phyloP scores from a whole-genome alignment of 768 basidiomycete genomes.

The Obba rivulosa region DNA sequence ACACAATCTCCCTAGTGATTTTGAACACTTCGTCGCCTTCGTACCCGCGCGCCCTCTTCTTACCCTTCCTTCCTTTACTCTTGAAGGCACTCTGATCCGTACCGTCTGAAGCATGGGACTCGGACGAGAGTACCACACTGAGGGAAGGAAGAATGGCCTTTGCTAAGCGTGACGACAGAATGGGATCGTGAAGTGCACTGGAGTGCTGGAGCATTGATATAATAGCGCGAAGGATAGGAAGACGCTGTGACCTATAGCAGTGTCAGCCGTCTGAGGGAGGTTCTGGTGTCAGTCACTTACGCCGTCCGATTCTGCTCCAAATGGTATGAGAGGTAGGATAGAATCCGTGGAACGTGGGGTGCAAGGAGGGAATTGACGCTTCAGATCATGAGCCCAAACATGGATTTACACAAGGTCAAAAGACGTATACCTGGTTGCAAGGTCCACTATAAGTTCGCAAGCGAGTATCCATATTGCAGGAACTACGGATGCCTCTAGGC shows the following conservation, averaged over 20 bases:
- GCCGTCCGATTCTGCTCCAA: slow-evolving; percentile 49
- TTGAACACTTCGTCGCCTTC: slow-evolving; percentile 75
- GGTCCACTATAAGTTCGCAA: slow-evolving; percentile 43
- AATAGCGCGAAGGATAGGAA: slow-evolving; percentile 42
- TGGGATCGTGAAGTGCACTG: slow-evolving; percentile 41
- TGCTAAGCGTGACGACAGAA: slow-evolving; percentile 46
- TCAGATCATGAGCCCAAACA: neutral
- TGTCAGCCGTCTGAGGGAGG: neutral
- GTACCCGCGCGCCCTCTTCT: slow-evolving; percentile 64
- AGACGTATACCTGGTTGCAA: slow-evolving; percentile 46
- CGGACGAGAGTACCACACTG: slow-evolving; percentile 40
- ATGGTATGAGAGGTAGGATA: slow-evolving; percentile 48
- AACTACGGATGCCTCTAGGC: slow-evolving; percentile 49
- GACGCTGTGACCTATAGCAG: slow-evolving; percentile 10
- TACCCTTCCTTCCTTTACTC: slow-evolving; percentile 47
- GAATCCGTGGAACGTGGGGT: slow-evolving; percentile 49
- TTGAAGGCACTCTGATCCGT: slow-evolving; percentile 11
- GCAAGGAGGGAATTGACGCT: slow-evolving; percentile 54
- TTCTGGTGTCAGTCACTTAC: slow-evolving; percentile 34
- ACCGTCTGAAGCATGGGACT: slow-evolving; percentile 27
- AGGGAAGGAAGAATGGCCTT: slow-evolving; percentile 48
- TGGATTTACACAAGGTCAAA: neutral
- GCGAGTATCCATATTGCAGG: slow-evolving; percentile 49
- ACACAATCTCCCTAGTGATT: slow-evolving; percentile 39
- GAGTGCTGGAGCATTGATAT: slow-evolving; percentile 37